Percentiles rank a stretch among this genome's conserved stretches.
Evolutionary conservation across 306 rosid species (phyloP).

Genomic region (Macrotyloma uniflorum): DNA sequence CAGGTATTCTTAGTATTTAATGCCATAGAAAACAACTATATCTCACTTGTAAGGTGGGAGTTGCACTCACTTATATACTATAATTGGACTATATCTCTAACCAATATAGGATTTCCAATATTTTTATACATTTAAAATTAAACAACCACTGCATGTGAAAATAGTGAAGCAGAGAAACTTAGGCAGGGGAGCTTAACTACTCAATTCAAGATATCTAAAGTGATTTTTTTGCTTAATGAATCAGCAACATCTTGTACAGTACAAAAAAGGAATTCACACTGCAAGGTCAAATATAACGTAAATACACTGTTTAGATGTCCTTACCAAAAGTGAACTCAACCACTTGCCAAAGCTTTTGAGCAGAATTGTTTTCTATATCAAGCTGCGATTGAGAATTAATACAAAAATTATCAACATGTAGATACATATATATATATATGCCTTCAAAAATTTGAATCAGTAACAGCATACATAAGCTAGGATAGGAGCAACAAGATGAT

Average conservation of each 20-base stretch:
- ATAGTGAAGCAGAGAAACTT: conserved; percentile 28
- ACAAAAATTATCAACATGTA: conserved; percentile 33
- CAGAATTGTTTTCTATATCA: conserved; percentile 75
- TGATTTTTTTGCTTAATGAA: neutral
- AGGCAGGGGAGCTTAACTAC: conserved; percentile 8
- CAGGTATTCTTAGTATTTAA: neutral
- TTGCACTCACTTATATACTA: no score
- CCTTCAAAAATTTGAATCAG: conserved; percentile 26
- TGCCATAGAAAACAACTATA: neutral
- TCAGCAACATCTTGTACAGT: conserved; percentile 18
- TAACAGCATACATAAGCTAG: neutral
- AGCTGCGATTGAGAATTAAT: conserved; percentile 66
- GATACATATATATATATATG: neutral
- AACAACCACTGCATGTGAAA: neutral
- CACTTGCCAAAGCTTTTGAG: conserved; percentile 83
- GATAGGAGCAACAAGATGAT: conserved; percentile 17
- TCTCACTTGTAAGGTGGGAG: no score
- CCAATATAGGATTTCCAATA: no score
- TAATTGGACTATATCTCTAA: no score
- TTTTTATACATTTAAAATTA: neutral
- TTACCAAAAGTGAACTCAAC: conserved; percentile 90
- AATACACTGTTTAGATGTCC: conserved; percentile 33
- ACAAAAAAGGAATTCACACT: conserved; percentile 11
- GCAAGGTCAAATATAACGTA: conserved; percentile 1
- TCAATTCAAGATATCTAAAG: conserved; percentile 19